Base-by-base conservation (phyloP, 495 filamentous ascomycete genomes). In the Penicillium goetzii region DNA sequence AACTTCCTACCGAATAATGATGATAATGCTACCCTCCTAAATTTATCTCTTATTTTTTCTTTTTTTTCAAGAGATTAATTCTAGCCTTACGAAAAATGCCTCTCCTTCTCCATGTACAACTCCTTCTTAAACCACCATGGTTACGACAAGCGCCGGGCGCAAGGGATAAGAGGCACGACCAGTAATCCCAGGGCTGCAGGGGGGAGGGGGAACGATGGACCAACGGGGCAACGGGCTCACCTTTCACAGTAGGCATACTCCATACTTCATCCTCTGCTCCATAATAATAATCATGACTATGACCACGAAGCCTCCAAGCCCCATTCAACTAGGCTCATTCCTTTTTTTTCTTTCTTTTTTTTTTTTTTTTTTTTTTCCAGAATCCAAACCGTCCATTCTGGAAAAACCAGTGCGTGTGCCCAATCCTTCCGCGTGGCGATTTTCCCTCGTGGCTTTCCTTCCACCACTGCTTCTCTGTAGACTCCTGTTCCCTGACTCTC, bases 381-480 rank as follows among this genome's bases (percentile, higher is more conserved):
- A 56, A 38, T 17, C 23, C 26, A 26, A 0, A 25, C 32, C 1
- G 52, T 28, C 50, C 15, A 32, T 52, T 52, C 50, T 52, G 32
- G 32, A 55, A 55, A 32, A 38, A 38, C 50, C 50, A 53, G 30
- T 55, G 33, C 33, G 53, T 56, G 53, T 56, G 53, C 36, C 43
- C 36, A 56, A n/a, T 47, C 43, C n/a, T 23, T 47, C 43, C 62
- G 62, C 57, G 62, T 64, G 62, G 62, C 49, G 50, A 58, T 53
- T 56, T 25, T 49, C 45, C 56, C 43, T 64, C 50, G 56, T 64
- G 28, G 43, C 17, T 32, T 26, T 55, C 21, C 23, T 58, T 30
- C 41, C 28, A n/a, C 11, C 17, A 11, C 19, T 21, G 11, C 14
- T 11, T 26, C n/a, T 28, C 10, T 15, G 2, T 32, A 32, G 30